Percentiles rank a stretch among this genome's conserved stretches.
phyloP scores from a whole-genome alignment of 2,329 filamentous ascomycete species.

The Sclerotinia trifoliorum region DNA sequence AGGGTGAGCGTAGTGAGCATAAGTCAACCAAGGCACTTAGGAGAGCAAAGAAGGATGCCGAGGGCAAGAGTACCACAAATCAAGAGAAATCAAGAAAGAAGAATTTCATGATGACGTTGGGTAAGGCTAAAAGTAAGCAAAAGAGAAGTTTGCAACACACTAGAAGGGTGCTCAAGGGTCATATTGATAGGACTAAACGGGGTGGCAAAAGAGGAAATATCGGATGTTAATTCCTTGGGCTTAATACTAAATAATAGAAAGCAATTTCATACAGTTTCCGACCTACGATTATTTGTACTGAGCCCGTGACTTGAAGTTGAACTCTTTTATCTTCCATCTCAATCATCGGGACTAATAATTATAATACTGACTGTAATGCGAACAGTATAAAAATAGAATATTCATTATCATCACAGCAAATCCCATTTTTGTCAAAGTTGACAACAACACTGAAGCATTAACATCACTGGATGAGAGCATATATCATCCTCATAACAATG shows the following conservation, averaged over 20 bases:
- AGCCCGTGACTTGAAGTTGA: neutral
- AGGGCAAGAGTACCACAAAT: conserved; percentile 96
- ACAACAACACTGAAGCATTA: neutral
- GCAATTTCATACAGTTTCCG: neutral
- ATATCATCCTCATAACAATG: neutral
- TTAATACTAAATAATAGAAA: conserved; percentile 10
- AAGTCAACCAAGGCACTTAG: conserved; percentile 81
- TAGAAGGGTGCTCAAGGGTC: conserved; percentile 73
- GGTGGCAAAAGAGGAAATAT: conserved; percentile 78
- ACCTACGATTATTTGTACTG: neutral
- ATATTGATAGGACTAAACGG: conserved; percentile 78
- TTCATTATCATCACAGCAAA: neutral
- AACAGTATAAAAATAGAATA: neutral
- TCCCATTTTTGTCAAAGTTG: neutral
- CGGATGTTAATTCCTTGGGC: conserved; percentile 33
- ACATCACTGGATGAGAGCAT: too few relatives aligned
- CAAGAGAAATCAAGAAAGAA: conserved; percentile 95
- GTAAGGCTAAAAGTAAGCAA: conserved; percentile 93
- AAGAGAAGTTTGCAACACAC: conserved; percentile 91
- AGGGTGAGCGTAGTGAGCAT: conserved; percentile 74
- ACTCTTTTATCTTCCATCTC: neutral
- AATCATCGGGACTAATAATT: neutral
- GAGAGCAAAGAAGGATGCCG: conserved; percentile 80
- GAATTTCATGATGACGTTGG: conserved; percentile 98
- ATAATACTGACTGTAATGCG: too few relatives aligned